phyloP scores from a whole-genome alignment of 129 eudicot genomes.

The Flaveria brownii region DNA sequence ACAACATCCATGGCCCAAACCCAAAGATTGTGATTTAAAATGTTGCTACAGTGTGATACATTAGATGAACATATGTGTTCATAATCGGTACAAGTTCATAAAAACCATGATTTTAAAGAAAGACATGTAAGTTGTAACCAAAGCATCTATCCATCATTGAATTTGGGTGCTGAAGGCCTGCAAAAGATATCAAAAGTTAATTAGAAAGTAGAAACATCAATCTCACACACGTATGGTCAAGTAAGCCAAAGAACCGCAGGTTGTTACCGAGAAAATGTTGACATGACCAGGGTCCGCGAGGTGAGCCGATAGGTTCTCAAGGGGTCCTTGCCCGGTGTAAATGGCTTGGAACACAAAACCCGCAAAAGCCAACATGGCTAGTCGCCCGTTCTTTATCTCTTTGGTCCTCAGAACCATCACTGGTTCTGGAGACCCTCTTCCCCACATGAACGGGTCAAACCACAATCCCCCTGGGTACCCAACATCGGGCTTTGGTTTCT shows the following conservation, averaged over 20 bases:
- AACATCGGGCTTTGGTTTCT: constrained; percentile 71
- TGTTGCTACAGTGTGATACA: neutral
- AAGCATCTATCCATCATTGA: constrained; percentile 21
- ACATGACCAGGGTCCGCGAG: constrained; percentile 91
- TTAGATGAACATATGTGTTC: constrained; percentile 3
- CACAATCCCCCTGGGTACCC: constrained; percentile 98
- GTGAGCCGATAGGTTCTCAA: constrained; percentile 75
- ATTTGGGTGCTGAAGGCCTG: constrained; percentile 40
- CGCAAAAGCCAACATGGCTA: constrained; percentile 87
- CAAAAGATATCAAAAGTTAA: constrained; percentile 5
- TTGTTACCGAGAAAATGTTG: constrained; percentile 76
- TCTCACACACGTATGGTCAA: neutral
- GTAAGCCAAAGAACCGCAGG: neutral
- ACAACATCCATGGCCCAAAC: neutral
- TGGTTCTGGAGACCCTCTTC: constrained; percentile 84
- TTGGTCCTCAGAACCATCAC: constrained; percentile 92
- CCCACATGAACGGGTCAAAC: constrained; percentile 91
- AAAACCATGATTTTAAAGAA: neutral
- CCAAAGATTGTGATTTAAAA: neutral
- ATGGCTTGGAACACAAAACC: constrained; percentile 86
- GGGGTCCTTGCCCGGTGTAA: constrained; percentile 87
- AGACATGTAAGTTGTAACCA: constrained; percentile 26
- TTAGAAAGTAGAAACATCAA: neutral
- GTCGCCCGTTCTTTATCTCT: constrained; percentile 92
- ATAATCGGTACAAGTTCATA: constrained; percentile 16